Evolutionary conservation across 2,329 filamentous ascomycete genomes (phyloP), one percentile per base, ranked within the genome.

Genomic region (Spiromastix sp.): DNA sequence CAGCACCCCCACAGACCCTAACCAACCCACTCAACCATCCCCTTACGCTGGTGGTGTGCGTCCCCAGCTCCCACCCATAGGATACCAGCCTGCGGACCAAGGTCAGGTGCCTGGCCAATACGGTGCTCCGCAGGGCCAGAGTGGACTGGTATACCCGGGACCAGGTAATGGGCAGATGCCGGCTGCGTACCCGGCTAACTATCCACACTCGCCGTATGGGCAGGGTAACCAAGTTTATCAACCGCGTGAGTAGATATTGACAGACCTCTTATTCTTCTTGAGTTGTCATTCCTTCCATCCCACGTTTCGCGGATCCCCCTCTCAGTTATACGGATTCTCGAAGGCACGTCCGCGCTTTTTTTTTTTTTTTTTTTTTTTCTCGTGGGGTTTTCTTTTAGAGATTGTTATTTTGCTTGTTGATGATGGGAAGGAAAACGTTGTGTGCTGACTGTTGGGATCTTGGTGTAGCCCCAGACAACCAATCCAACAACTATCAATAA

Each of bases 1-100:
- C 63, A 64, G 60, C 37, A 56, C 61, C 33, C 50, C 60, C 31
- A 64, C 30, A 70, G 79, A 61, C 54, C 70, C 46, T 32, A 55
- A 56, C n/a, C 44, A 45, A 22, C 16, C 30, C 13, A 34, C 39
- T 8, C 63, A 64, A 41, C 54, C 60, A 26, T 52, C 61, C 30
- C 55, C 60, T 22, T 69, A 70, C 39, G 63, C 66, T 44, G 63
- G 62, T 44, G 61, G 57, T 43, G 69, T 72, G 30, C 68, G 74
- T 28, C 70, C 78, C 38, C 81, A 85, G 50, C 66, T 86, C 19
- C 82, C 82, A 30, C 81, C 82, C 2, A 84, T 86, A 50, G 79
- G 78, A 9, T 87, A 85, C 50, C 74, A 80, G 50, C 67, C 74
- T 30, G 63, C 64, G 19, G 66, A 70, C 31, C n/a, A n/a, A n/a